phyloP scores from a whole-genome alignment of 2,329 filamentous ascomycete species.

The Rhynchosporium agropyri region DNA sequence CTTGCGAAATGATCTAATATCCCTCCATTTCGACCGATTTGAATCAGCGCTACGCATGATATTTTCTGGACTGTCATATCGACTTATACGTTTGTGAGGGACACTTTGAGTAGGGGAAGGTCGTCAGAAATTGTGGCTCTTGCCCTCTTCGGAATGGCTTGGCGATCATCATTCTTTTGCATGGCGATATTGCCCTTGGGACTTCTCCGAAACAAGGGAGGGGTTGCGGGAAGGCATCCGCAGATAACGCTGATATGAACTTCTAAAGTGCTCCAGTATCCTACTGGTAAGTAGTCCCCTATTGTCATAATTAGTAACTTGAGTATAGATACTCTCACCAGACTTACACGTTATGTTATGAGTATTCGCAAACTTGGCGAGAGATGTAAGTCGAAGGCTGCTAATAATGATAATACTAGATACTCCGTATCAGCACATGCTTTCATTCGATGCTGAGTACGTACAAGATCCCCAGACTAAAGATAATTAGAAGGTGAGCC shows the following conservation, averaged over 20 bases:
- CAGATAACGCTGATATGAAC: slow-evolving; percentile 33
- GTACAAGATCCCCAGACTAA: slow-evolving; percentile 50
- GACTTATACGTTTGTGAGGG: too few relatives aligned
- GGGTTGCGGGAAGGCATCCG: slow-evolving; percentile 29
- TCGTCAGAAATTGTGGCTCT: too few relatives aligned
- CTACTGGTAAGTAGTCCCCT: slow-evolving; percentile 29
- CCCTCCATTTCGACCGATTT: too few relatives aligned
- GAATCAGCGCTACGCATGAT: too few relatives aligned
- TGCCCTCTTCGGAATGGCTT: too few relatives aligned
- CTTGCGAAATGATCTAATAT: too few relatives aligned
- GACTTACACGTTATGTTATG: slow-evolving; percentile 29
- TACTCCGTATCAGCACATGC: background rate
- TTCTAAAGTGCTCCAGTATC: slow-evolving; percentile 34
- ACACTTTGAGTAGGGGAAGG: too few relatives aligned
- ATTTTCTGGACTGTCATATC: too few relatives aligned
- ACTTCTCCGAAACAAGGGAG: slow-evolving; percentile 15
- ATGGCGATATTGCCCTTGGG: too few relatives aligned
- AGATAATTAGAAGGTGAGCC: slow-evolving; percentile 52
- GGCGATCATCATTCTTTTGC: too few relatives aligned
- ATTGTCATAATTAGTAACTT: background rate
- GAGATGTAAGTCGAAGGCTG: slow-evolving; percentile 26
- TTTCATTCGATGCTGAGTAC: slow-evolving; percentile 14
- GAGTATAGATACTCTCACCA: background rate
- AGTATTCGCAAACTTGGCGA: slow-evolving; percentile 31
- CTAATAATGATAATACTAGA: slow-evolving; percentile 31